phyloP scores from a whole-genome alignment of 2,329 filamentous ascomycete species.

The Cladophialophora chaetospira region DNA sequence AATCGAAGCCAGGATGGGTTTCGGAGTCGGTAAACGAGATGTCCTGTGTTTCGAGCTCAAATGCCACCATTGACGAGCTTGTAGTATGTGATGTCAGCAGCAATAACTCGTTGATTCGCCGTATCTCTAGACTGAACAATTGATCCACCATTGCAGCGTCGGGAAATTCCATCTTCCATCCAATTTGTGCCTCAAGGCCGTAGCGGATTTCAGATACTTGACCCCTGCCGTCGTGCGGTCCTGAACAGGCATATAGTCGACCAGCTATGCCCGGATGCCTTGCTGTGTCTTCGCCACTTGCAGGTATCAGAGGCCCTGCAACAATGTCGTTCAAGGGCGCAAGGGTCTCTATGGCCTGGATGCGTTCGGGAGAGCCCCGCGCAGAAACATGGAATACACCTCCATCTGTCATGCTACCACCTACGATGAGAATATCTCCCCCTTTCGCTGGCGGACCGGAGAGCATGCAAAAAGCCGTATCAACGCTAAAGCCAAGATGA shows the following conservation, averaged over 20 bases:
- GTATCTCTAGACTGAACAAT: constrained; percentile 48
- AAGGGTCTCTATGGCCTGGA: constrained; percentile 66
- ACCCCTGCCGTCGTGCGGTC: constrained; percentile 51
- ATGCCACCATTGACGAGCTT: constrained; percentile 42
- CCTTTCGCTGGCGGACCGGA: constrained; percentile 51
- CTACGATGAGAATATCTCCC: constrained; percentile 77
- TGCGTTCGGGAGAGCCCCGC: constrained; percentile 55
- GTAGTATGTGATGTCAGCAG: constrained; percentile 46
- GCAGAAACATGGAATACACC: constrained; percentile 71
- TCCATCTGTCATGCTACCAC: constrained; percentile 76
- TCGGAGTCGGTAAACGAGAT: constrained; percentile 44
- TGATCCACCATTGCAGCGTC: constrained; percentile 44
- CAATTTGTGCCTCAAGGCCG: constrained; percentile 70
- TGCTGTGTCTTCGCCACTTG: background rate
- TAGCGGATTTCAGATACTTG: constrained; percentile 68
- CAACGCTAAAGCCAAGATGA: constrained; percentile 66
- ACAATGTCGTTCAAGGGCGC: constrained; percentile 54
- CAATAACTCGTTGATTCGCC: constrained; percentile 40
- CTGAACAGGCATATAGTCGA: constrained; percentile 25
- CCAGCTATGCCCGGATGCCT: constrained; percentile 7
- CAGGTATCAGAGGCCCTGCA: constrained; percentile 14
- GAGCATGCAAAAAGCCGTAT: constrained; percentile 73
- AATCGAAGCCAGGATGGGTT: constrained; percentile 42
- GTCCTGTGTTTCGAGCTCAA: constrained; percentile 43
- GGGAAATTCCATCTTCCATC: constrained; percentile 45